These are phyloP conservation scores for Geotrichum bryndzae DNA, from an alignment of 1,139 yeast species.

Conservation along the genomic window DNA sequence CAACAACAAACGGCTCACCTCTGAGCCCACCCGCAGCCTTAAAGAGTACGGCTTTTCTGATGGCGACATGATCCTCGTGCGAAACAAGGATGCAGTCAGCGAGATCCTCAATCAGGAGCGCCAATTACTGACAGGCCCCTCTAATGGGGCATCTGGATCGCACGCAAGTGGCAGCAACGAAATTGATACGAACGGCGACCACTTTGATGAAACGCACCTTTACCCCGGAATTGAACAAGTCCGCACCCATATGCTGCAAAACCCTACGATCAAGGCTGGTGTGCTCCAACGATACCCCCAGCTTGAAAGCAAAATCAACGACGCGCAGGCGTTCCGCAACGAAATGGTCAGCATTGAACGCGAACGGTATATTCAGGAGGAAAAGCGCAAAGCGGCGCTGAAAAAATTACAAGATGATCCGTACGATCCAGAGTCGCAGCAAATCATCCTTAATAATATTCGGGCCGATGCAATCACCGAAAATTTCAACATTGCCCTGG, in stretches of 20 bases:
- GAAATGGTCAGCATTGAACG: conserved; percentile 38
- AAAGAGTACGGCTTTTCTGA: conserved; percentile 45
- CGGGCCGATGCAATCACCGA: conserved; percentile 71
- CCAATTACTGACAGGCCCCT: neutral
- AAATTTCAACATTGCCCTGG: conserved; percentile 72
- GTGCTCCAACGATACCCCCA: conserved; percentile 36
- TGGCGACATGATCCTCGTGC: conserved; percentile 52
- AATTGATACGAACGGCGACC: conserved; percentile 5
- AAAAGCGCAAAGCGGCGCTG: conserved; percentile 45
- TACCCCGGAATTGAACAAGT: conserved; percentile 33
- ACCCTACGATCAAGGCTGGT: conserved; percentile 32
- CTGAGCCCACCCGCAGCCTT: conserved; percentile 41
- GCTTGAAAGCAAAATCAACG: conserved; percentile 40
- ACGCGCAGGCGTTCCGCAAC: conserved; percentile 49
- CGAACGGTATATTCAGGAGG: conserved; percentile 31
- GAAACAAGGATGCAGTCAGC: conserved; percentile 8
- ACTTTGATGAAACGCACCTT: conserved; percentile 17
- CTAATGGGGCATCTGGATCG: conserved; percentile 21
- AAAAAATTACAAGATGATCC: conserved; percentile 54
- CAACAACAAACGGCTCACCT: conserved; percentile 37
- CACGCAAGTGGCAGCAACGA: neutral
- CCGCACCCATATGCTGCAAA: conserved; percentile 33
- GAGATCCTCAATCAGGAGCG: conserved; percentile 9
- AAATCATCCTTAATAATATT: conserved; percentile 59
- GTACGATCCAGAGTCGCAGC: conserved; percentile 68